phyloP scores from a whole-genome alignment of 129 eudicot species.

The Saussurea involucrata region DNA sequence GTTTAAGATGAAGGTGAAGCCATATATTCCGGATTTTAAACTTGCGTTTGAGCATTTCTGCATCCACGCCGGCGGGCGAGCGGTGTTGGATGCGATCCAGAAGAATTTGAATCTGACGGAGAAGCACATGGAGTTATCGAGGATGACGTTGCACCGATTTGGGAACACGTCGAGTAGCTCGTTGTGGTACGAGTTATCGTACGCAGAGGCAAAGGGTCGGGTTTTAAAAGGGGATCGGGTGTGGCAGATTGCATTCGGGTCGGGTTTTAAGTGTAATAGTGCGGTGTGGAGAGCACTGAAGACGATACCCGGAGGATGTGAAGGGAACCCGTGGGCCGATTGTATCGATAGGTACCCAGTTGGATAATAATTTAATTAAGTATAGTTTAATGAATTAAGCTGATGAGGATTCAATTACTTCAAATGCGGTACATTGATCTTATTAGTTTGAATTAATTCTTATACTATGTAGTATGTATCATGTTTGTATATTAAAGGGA shows the following conservation, averaged over 20 bases:
- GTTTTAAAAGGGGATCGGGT: slow-evolving; percentile 68
- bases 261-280: slow-evolving; percentile 92
- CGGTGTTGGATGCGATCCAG: slow-evolving; percentile 71
- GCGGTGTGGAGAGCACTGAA: slow-evolving; percentile 87
- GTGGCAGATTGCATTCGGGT: slow-evolving; percentile 96
- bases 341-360: slow-evolving; percentile 54
- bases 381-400: background rate
- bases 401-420: background rate
- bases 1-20: slow-evolving; percentile 66
- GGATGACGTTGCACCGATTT: slow-evolving; percentile 83
- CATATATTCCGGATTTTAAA: slow-evolving; percentile 84
- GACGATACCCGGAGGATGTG: slow-evolving; percentile 33
- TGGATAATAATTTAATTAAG: background rate
- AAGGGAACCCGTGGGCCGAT: slow-evolving; percentile 73
- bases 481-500: background rate
- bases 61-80: slow-evolving; percentile 88
- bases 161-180: slow-evolving; percentile 96
- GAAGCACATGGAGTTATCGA: slow-evolving; percentile 86
- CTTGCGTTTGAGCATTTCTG: slow-evolving; percentile 90
- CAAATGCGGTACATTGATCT: background rate
- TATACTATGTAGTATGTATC: background rate
- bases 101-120: slow-evolving; percentile 67
- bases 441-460: background rate
- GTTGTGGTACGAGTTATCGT: slow-evolving; percentile 82
- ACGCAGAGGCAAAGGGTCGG: slow-evolving; percentile 82